These are phyloP conservation scores for Chrysophaeum taylorii DNA, from an alignment of 352 stramenopile genomes.

Conservation along the genomic window DNA sequence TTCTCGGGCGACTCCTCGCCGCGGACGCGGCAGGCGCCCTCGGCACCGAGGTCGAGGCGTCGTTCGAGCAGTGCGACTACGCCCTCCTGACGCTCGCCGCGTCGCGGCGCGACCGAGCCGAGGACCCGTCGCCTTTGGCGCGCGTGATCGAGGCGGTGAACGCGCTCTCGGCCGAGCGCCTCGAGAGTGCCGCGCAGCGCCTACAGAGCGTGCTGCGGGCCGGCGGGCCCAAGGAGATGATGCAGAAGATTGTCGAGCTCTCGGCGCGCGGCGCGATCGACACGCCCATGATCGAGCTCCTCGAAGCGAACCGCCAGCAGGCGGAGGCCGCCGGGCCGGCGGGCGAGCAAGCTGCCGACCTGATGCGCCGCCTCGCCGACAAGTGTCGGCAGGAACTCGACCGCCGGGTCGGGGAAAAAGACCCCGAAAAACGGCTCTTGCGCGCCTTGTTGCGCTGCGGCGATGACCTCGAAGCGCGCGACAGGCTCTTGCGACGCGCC, in stretches of 20 bases:
- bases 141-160: slow-evolving; percentile 7
- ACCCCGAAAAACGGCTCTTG: not conserved
- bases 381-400: not conserved
- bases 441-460: slow-evolving; percentile 2
- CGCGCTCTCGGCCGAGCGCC: slow-evolving; percentile 3
- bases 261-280: not conserved
- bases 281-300: not conserved
- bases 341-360: not conserved
- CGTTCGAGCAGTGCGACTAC: slow-evolving; percentile 10
- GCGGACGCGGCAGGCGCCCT: not conserved
- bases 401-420: not conserved
- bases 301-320: slow-evolving; percentile 15
- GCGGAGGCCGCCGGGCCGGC: not conserved
- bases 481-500: not conserved
- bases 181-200: not conserved
- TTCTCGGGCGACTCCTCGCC: not conserved
- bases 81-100: not conserved
- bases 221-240: not conserved
- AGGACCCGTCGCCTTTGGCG: not conserved
- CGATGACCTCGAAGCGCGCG: not conserved
- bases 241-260: slow-evolving; percentile 3
- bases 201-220: not conserved
- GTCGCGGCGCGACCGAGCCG: not conserved
- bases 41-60: not conserved
- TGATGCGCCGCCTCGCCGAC: slow-evolving; percentile 1